Conservation (phyloP, 345 rosid genomes). For the Aquilaria sinensis region DNA sequence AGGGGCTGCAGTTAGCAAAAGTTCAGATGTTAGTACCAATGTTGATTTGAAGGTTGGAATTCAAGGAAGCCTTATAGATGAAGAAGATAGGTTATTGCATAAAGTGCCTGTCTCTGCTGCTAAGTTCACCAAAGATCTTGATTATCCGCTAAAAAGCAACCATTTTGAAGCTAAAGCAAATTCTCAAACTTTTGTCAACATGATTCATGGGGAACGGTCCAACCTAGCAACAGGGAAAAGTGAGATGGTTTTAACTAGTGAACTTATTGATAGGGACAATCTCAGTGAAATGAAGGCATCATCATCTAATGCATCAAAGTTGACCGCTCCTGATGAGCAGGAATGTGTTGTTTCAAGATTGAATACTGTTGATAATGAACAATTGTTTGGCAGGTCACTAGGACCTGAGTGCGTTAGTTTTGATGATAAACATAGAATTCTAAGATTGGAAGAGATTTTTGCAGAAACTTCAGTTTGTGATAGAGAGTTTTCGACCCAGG, state of each 20-base stretch:
- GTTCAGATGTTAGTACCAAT: conserved; percentile 8
- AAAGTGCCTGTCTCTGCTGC: conserved; percentile 8
- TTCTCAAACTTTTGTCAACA: conserved; percentile 8
- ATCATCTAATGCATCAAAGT: conserved; percentile 14
- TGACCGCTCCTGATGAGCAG: conserved; percentile 13
- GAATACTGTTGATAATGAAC: no score
- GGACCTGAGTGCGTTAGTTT: conserved; percentile 6
- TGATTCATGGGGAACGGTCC: conserved; percentile 12
- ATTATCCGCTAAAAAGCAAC: conserved; percentile 5
- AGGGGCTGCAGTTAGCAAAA: conserved; percentile 16
- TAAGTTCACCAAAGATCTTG: conserved; percentile 6
- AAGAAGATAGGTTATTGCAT: conserved; percentile 10
- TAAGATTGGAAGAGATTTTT: conserved; percentile 12
- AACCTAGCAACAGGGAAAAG: conserved; percentile 11
- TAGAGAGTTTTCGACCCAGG: conserved; percentile 10
- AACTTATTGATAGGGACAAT: conserved; percentile 4
- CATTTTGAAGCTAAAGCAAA: conserved; percentile 1
- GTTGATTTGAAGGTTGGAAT: conserved; percentile 15
- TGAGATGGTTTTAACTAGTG: conserved; percentile 12
- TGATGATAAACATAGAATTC: conserved; percentile 8
- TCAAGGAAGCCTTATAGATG: conserved; percentile 12
- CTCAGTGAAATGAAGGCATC: conserved; percentile 12
- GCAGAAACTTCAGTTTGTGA: conserved; percentile 12
- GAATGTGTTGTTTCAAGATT: background rate
- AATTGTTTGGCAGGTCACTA: background rate